Evolutionary conservation across 805 yeast genomes (phyloP), one percentile per base, ranked within the genome.

Genomic region (Ogataea trehaloabstinens): DNA sequence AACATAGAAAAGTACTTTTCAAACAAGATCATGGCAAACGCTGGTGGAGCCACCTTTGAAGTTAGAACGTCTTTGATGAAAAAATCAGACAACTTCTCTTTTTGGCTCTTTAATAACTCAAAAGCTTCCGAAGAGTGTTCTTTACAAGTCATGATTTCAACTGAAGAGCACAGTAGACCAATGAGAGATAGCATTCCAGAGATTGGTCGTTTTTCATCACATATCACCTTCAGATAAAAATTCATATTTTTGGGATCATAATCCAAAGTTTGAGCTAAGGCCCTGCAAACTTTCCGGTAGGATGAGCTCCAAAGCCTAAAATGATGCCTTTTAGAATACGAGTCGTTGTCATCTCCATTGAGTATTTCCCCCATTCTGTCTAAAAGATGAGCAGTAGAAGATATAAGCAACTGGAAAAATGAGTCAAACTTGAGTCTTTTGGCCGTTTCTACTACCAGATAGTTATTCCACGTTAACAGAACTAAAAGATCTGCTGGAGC

Each of bases 401-500:
- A 56, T 22, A 55, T 54, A 24, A 64, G 44, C 15, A 44, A 48
- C 5, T 31, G 40, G 5, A 51, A 15, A 7, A 52, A 24, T 3
- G 38, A 21, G 13, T 56, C 50, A 31, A 67, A 62, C 16, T 49
- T 25, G 1, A 45, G 52, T 3, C 52, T 33, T 20, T 52, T 49
- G 5, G 54, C 40, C 6, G 61, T 52, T 16, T 51, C 40, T 30
- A 56, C 44, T 19, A 64, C 31, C 56, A 76, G 51, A 34, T 56
- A 55, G 35, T 70, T 67, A 32, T 68, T 60, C 89, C 90, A 84
- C 13, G 69, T 67, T 28, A 84, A 62, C 19, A 84, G 58, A 20
- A 81, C 71, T 46, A 79, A 55, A 43, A 80, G 64, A 56, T 79
- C 86, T 2, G 76, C 64, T 4, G 73, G 56, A 1, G 91, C 84